Base-by-base conservation (phyloP, 257 asterid species). In the Sherardia arvensis region DNA sequence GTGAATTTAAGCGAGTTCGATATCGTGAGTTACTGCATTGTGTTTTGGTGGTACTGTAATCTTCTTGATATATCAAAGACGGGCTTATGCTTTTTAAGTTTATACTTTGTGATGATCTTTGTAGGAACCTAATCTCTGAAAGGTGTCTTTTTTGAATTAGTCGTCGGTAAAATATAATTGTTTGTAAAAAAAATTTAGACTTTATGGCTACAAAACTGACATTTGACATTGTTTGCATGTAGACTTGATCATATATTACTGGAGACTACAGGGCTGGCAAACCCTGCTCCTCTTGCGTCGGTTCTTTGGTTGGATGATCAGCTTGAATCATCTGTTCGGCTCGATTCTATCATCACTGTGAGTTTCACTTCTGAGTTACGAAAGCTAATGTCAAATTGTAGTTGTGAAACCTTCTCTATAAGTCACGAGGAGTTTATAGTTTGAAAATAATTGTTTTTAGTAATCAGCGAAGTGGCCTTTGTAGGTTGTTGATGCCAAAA, bases 281-380 rank as follows among this genome's bases (percentile, higher is more conserved):
- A 92, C 72, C 97, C 99, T 69, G 99, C 99, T 68, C 97, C 99
- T 65, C 88, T 92, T 63, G 97, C 97, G 72, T 92, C 99, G 29
- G 88, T 92, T 74, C 97, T 92, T 71, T 92, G 99, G 99, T 81
- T 92, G 84, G 99, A 92, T 80, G 97, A 92, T 78, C 96, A 88
- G 77, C 81, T 89, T 73, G 97, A 92, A 69, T 84, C 98, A 68
- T 87, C 77, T 68, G 90, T 89, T 55, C 80, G 84, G 71, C 97
- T 92, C 53, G 97, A 92, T 77, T 92, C 95, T 15, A 85, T 92
- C 64, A 84, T 92, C 71, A 92, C 99, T 6, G 99, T 92, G 78
- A 79, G 96, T 76, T 72, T 69, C 48, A 30, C 26, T 28, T 43
- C 55, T 9, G 10, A n/a, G 43, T 59, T 26, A 5, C 57, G 66